Conservation (phyloP, 768 basidiomycete species). For the Obba rivulosa region DNA sequence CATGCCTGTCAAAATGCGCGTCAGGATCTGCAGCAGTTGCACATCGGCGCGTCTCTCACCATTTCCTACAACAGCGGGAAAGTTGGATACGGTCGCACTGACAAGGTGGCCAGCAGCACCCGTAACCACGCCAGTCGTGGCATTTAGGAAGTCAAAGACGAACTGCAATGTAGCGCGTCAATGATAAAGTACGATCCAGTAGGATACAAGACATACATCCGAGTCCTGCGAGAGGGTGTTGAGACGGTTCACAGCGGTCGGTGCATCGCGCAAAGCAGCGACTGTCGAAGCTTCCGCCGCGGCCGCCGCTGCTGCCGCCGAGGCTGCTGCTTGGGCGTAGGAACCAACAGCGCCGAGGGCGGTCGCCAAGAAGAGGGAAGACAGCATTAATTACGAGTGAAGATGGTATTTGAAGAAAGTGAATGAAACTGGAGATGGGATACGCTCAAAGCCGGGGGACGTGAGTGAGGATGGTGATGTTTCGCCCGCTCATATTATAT, state of each 20-base stretch:
- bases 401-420: neutral
- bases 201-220: constrained; percentile 1
- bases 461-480: neutral
- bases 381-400: constrained; percentile 12
- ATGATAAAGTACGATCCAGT: neutral
- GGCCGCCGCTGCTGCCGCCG: constrained; percentile 1
- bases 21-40: neutral
- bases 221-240: constrained; percentile 16
- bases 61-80: constrained; percentile 24
- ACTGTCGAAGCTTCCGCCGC: constrained; percentile 9
- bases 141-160: constrained; percentile 24
- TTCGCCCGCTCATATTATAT: too few relatives aligned
- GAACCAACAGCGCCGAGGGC: constrained; percentile 9
- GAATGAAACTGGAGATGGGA: neutral
- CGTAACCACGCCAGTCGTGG: constrained; percentile 6
- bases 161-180: constrained; percentile 12
- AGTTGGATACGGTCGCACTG: constrained; percentile 19
- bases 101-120: constrained; percentile 22
- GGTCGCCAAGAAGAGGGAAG: constrained; percentile 10
- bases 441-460: constrained; percentile 1
- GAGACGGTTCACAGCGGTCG: constrained; percentile 17
- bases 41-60: constrained; percentile 8
- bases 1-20: constrained; percentile 8
- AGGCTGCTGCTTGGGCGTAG: constrained; percentile 8
- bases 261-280: constrained; percentile 15